Base-by-base conservation (phyloP, 352 stramenopile genomes). In the Globisporangium megalacanthum region DNA sequence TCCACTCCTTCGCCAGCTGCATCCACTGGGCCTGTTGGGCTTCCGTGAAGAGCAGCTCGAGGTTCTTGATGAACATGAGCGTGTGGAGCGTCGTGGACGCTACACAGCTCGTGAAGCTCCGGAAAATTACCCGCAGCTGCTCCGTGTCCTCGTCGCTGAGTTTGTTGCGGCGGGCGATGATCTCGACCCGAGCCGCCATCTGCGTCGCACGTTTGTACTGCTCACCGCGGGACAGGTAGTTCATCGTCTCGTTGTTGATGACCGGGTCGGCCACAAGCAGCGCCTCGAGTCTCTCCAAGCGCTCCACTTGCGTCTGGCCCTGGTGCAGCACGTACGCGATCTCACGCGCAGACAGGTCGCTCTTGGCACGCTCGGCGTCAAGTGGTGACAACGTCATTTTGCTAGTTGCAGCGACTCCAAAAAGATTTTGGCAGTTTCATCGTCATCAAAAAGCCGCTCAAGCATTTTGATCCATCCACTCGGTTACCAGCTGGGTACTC, bases 11-110 rank as follows among this genome's bases (percentile, higher is more conserved):
- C 15, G 86, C 6, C 4, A 88, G 64, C 11, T 68, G 67, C 13
- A 92, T 54, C 85, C 85, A 93, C 42, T 77, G 76, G 20, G 62
- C 59, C 46, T 76, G 68, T 60, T 95, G 85, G n/a, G 80, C 64
- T 3, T 77, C 69, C 22, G 65, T 66, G 4, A 67, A 76, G 39
- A 91, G 82, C 61, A 84, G 78, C 56, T 78, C 72, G 4, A 95
- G 60, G 5, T 77, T 86, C 17, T 69, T 70, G 3, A 86, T 63
- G 55, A 87, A 83, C 71, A 91, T 85, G n/a, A 64, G 60, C 37
- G 64, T 70, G 56, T 89, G 79, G 59, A 92, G 33, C 33, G 33
- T 37, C 71, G 29, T 86, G 68, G 10, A 75, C 66, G 22, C 53
- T 55, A 20, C 64, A 49, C 3, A 65, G 68, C 48, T 88, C 78